Conservation (phyloP, 2,329 filamentous ascomycete genomes). For the Cercospora canescens region DNA sequence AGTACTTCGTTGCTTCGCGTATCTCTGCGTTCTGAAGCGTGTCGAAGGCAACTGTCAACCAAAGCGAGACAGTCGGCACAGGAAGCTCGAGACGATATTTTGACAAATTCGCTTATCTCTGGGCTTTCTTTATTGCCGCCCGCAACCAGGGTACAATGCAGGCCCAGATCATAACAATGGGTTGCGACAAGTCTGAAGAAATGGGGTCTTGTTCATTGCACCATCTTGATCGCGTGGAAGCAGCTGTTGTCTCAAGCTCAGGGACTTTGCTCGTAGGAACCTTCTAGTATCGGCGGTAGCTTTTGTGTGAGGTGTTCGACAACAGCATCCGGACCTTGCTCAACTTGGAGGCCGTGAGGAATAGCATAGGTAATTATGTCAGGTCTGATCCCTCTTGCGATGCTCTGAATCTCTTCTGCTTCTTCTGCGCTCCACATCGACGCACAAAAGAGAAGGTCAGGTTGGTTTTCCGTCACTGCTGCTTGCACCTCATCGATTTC, state of each 20-base stretch:
- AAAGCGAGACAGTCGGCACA: neutral
- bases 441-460: conserved; percentile 57
- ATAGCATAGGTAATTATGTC: conserved; percentile 55
- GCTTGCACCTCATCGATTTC: conserved; percentile 47
- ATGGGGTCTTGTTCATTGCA: too few species aligned
- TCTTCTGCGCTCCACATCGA: conserved; percentile 60
- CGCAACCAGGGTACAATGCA: too few species aligned
- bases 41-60: neutral
- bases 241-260: neutral
- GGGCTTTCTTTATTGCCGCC: too few species aligned
- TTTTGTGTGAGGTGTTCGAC: conserved; percentile 49
- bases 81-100: too few species aligned
- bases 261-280: neutral
- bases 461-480: conserved; percentile 54
- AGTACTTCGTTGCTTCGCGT: neutral
- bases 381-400: conserved; percentile 48
- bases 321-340: conserved; percentile 56
- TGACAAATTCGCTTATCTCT: too few species aligned
- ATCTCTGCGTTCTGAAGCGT: neutral
- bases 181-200: too few species aligned
- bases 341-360: conserved; percentile 55
- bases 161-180: too few species aligned
- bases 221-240: neutral
- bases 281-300: neutral
- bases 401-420: conserved; percentile 46